Evolutionary conservation across 768 basidiomycete genomes (phyloP), one percentile per base, ranked within the genome.

Genomic region (Tricholoma terreum): DNA sequence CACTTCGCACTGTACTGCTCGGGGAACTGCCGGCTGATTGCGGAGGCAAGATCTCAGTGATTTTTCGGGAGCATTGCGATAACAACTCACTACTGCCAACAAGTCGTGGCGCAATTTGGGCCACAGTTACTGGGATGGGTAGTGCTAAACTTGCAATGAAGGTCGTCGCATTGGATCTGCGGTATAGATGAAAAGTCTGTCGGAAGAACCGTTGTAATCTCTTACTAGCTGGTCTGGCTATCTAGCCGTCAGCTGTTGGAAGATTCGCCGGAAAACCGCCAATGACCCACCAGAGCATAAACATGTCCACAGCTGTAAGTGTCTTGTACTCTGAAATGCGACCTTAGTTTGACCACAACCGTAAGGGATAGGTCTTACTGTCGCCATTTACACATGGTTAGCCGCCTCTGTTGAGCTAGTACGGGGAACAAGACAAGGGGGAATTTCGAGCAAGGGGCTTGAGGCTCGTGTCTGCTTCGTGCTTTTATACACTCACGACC

Each of bases 21-120:
- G 35, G 89, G 89, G 70, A 85, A 90, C 68, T 84, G 83, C 56
- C 83, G 85, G 69, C 88, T 90, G 65, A 31, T 59, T 55, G 52
- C 53, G 54, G 58, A 61, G 40, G 36, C 21, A 38, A 27, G 35
- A 56, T 54, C 48, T 61, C 58, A 74, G 73, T 43, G 57, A 40
- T 52, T 42, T 50, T 45, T 30, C 50, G 49, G 46, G 15, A 52
- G 36, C 15, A 48, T 35, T 53, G 50, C 27, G 50, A 34, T 31
- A 60, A 35, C 50, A 52, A 70, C 87, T 74, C 69, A 90, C 89
- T 87, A 87, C 71, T 89, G 87, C 89, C 89, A 90, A 67, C 89
- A 90, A 22, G 84, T 84, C 22, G 67, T 74, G 30, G 67, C 74
- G 71, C 89, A 90, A 27, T 76, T 70, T 22, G 84, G 80, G 5